phyloP scores from a whole-genome alignment of 768 basidiomycete genomes.

The Psilocybe tampanensis region DNA sequence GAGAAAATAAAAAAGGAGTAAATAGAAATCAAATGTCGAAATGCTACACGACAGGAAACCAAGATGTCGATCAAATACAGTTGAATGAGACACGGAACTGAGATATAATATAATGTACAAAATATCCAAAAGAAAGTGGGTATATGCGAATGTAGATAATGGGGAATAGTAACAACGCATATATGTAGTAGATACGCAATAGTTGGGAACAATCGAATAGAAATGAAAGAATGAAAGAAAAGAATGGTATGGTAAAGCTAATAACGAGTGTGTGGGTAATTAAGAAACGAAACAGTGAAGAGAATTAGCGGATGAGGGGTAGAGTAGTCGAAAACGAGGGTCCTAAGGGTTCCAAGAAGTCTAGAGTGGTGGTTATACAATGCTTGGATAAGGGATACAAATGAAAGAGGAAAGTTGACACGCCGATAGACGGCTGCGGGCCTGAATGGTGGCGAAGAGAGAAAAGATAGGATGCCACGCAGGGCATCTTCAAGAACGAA shows the following conservation, averaged over 20 bases:
- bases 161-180: not conserved
- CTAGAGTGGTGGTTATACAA: slow-evolving; percentile 5
- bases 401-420: slow-evolving; percentile 2
- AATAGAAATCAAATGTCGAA: not conserved
- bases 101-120: not conserved
- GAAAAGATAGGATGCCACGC: not conserved
- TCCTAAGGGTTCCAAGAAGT: slow-evolving; percentile 10
- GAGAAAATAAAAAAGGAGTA: too few species aligned
- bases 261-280: not conserved
- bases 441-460: not conserved
- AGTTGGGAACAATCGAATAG: not conserved
- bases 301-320: slow-evolving; percentile 2
- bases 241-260: not conserved
- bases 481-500: slow-evolving; percentile 3
- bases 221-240: not conserved
- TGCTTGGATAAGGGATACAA: slow-evolving; percentile 1
- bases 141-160: not conserved
- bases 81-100: not conserved
- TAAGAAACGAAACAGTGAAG: not conserved
- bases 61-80: not conserved
- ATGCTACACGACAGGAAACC: not conserved
- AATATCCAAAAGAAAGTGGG: not conserved
- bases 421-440: not conserved
- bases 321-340: not conserved
- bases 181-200: not conserved